phyloP scores from a whole-genome alignment of 1,284 basidiomycete genomes.

The Blastosporella zonata region DNA sequence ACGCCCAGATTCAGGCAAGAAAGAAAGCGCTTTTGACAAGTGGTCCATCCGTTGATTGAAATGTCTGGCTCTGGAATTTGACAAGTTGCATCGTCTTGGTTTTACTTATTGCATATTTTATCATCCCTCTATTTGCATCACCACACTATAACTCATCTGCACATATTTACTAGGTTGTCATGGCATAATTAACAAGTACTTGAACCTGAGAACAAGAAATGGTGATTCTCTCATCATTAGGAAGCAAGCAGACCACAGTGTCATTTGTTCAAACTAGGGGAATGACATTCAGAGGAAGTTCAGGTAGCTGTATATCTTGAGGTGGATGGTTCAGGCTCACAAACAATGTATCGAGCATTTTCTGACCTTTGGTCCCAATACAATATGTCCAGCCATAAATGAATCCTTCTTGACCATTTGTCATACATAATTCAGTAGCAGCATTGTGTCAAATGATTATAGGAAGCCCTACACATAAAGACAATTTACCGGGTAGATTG shows the following conservation, averaged over 20 bases:
- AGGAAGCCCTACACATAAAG: conserved; percentile 37
- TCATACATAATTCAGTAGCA: conserved; percentile 29
- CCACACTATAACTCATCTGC: neutral
- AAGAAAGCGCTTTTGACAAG: conserved; percentile 35
- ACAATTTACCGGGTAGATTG: conserved; percentile 24
- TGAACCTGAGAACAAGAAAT: conserved; percentile 31
- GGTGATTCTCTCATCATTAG: conserved; percentile 23
- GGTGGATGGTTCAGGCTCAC: conserved; percentile 28
- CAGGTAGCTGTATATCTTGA: conserved; percentile 26
- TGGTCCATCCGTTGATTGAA: conserved; percentile 31
- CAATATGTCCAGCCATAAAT: conserved; percentile 22
- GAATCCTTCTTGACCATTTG: conserved; percentile 26
- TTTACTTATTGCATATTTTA: conserved; percentile 2
- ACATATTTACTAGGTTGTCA: neutral
- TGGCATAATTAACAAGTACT: conserved; percentile 25
- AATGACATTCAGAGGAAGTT: conserved; percentile 38
- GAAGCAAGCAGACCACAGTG: conserved; percentile 22
- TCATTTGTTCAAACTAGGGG: conserved; percentile 25
- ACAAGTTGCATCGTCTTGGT: neutral
- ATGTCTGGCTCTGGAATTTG: neutral
- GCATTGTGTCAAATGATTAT: conserved; percentile 33
- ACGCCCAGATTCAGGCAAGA: conserved; percentile 22
- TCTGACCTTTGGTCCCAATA: conserved; percentile 12
- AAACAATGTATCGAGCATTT: conserved; percentile 34
- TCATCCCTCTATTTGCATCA: neutral